Percentiles rank a stretch among this genome's conserved stretches.
Conservation (phyloP, 2,329 filamentous ascomycete genomes). For the Penicillium corylophilum region DNA sequence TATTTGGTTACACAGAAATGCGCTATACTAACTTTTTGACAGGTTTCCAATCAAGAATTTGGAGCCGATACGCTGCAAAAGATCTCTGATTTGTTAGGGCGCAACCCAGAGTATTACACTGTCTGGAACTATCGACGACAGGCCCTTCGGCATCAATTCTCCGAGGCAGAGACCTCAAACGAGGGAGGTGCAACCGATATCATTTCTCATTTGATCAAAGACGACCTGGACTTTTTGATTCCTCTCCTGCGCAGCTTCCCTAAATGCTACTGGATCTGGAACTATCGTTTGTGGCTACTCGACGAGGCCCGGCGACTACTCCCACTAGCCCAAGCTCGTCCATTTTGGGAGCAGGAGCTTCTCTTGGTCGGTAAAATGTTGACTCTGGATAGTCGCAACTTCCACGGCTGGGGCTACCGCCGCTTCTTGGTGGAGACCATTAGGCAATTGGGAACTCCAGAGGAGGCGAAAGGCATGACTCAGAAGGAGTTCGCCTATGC, state of each 20-base stretch:
- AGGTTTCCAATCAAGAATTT: constrained; percentile 43
- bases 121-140: constrained; percentile 62
- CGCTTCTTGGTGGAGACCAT: constrained; percentile 74
- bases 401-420: constrained; percentile 94
- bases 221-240: constrained; percentile 79
- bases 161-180: constrained; percentile 18
- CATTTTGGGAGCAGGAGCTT: constrained; percentile 82
- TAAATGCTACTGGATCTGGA: constrained; percentile 99
- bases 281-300: constrained; percentile 85
- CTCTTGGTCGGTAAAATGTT: constrained; percentile 85
- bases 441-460: constrained; percentile 54
- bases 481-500: constrained; percentile 87
- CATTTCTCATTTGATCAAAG: constrained; percentile 58
- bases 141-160: constrained; percentile 63
- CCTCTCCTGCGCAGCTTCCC: constrained; percentile 81
- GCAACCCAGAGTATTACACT: constrained; percentile 51
- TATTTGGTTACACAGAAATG: neutral
- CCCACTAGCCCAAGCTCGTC: constrained; percentile 54
- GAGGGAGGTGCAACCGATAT: constrained; percentile 43
- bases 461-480: constrained; percentile 58
- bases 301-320: constrained; percentile 67
- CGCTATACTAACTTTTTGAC: constrained; percentile 11
- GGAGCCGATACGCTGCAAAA: constrained; percentile 45
- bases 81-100: constrained; percentile 45
- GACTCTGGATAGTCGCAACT: constrained; percentile 80